Base-by-base conservation (phyloP, 805 yeast species). In the Candida succiphila region DNA sequence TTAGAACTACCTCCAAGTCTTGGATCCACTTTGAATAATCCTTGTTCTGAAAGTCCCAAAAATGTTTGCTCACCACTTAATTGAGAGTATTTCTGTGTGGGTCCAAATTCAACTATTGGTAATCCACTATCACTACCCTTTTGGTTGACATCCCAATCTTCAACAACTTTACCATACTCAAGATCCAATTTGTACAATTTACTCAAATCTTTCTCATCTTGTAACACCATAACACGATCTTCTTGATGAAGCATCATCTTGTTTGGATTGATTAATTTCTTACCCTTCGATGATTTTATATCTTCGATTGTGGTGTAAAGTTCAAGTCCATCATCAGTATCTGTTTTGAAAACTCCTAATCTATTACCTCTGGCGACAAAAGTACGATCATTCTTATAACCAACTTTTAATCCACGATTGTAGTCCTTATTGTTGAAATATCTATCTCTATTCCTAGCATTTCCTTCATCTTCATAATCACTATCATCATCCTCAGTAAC, bases 1-100 rank as follows among this genome's bases (percentile, higher is more conserved):
- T 81, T 80, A 36, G 66, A 56, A 20, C 67, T 69, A 6, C 55
- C 53, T 3, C 20, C n/a, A 30, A 82, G 47, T 45, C 96, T 73
- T 27, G 95, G 95, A 61, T 87, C 96, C 34, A 87, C 63, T 39
- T 72, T 72, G 63, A 85, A 86, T 34, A 87, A 40, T 4, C 80
- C 72, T 39, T 75, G 75, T 8, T 60, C 52, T 0, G 88, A 71
- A 4, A 81, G 58, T 40, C 94, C 95, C 29, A 78, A 52, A 37
- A 87, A 69, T 0, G 87, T 81, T 40, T 73, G 78, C 44, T 87
- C 95, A 5, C 61, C 68, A 1, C 87, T 73, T 50, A 78, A 57
- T 49, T 81, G 94, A 25, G 84, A 72, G 45, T 78, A 80, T 54
- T 85, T 86, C 32, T 67, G 56, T n/a, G 74, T 64, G 4, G 94